Evolutionary conservation across 1,284 basidiomycete genomes (phyloP).

Genomic region (Xerocomus amazonicus): DNA sequence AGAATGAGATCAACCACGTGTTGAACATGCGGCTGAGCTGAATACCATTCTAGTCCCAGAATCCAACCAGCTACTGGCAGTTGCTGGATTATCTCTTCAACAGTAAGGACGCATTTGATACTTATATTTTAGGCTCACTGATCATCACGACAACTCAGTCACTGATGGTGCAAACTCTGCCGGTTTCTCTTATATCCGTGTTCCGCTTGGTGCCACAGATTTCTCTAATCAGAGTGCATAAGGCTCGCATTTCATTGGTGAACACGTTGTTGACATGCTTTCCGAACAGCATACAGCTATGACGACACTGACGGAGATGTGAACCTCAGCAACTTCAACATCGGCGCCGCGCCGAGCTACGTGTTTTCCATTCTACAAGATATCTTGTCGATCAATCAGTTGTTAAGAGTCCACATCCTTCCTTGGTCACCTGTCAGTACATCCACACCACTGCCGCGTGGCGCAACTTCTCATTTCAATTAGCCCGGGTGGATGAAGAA

Average conservation of each 20-base stretch:
- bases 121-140: neutral
- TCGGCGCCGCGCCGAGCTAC: constrained; percentile 43
- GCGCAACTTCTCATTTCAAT: neutral
- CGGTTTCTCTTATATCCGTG: constrained; percentile 48
- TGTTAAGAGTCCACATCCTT: constrained; percentile 42
- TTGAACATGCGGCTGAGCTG: neutral
- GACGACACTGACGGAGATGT: constrained; percentile 45
- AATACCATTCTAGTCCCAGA: constrained; percentile 34
- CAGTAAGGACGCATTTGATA: constrained; percentile 29
- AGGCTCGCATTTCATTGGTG: neutral
- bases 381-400: constrained; percentile 42
- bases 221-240: constrained; percentile 37
- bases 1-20: neutral
- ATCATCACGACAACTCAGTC: constrained; percentile 28
- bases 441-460: neutral
- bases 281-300: constrained; percentile 43
- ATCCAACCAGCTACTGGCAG: constrained; percentile 43
- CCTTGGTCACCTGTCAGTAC: constrained; percentile 52
- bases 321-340: constrained; percentile 39
- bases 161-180: constrained; percentile 44
- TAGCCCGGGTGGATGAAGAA: constrained; percentile 56
- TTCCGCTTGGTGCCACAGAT: constrained; percentile 52
- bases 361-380: constrained; percentile 46
- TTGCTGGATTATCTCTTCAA: constrained; percentile 46
- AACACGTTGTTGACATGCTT: constrained; percentile 3